These are phyloP conservation scores for Epichloe sibirici DNA, from an alignment of 2,329 filamentous ascomycete genomes.

Conservation along the genomic window DNA sequence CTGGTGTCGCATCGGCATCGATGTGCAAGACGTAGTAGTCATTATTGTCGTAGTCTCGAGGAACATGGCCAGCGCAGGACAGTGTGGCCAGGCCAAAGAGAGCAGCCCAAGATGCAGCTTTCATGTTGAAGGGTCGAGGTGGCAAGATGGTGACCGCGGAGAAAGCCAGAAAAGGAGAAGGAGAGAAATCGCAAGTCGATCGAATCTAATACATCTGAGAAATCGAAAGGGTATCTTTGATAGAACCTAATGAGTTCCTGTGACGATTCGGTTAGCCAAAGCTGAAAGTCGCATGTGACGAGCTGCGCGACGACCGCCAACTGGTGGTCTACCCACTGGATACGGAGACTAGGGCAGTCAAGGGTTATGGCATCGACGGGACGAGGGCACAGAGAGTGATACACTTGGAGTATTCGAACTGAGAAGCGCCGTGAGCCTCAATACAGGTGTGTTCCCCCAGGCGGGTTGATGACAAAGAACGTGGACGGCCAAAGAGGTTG, in stretches of 20 bases:
- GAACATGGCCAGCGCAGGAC: slow-evolving; percentile 35
- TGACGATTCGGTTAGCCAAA: not conserved
- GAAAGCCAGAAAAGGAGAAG: not conserved
- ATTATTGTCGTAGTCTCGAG: slow-evolving; percentile 63
- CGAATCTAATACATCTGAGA: slow-evolving; percentile 1
- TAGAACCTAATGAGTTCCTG: not conserved
- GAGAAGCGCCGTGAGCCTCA: not conserved
- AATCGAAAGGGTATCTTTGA: not conserved
- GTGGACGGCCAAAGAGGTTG: not conserved
- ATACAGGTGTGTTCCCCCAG: not conserved
- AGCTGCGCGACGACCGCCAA: not conserved
- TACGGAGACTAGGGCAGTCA: not conserved
- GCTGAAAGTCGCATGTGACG: not conserved
- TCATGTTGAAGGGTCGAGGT: slow-evolving; percentile 28
- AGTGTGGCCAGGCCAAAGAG: slow-evolving; percentile 38
- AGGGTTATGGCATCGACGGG: too few relatives aligned
- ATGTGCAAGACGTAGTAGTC: slow-evolving; percentile 94
- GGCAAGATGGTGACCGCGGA: not conserved
- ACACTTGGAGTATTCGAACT: not conserved
- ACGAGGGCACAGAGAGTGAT: not conserved
- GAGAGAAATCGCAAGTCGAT: not conserved
- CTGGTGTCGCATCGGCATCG: slow-evolving; percentile 50
- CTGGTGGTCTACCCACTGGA: not conserved
- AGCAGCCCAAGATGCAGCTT: slow-evolving; percentile 38
- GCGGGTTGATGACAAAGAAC: not conserved